Conservation (phyloP, 2,329 filamentous ascomycete species). For the Venturia nashicola region DNA sequence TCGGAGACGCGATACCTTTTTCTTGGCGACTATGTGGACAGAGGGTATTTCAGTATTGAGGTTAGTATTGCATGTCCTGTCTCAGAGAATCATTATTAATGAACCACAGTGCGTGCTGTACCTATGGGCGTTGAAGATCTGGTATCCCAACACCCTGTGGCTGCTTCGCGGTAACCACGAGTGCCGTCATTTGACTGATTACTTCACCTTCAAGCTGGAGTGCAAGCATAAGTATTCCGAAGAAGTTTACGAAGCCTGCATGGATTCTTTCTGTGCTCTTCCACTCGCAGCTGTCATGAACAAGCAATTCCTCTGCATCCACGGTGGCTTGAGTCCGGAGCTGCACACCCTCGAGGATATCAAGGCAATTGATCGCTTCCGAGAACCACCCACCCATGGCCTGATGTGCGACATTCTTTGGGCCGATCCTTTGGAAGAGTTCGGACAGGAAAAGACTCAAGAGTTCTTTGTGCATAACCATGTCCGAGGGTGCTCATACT, state of each 20-base stretch:
- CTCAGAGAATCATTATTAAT: slow-evolving; percentile 14
- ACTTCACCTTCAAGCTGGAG: slow-evolving; percentile 99
- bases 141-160: slow-evolving; percentile 97
- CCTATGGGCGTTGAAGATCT: slow-evolving; percentile 96
- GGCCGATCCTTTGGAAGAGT: slow-evolving; percentile 96
- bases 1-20: slow-evolving; percentile 95
- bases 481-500: slow-evolving; percentile 96
- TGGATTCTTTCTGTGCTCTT: slow-evolving; percentile 92
- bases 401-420: slow-evolving; percentile 99
- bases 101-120: slow-evolving; percentile 70
- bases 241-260: slow-evolving; percentile 89
- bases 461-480: slow-evolving; percentile 98
- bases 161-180: slow-evolving; percentile 96
- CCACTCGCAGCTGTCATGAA: slow-evolving; percentile 97
- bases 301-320: slow-evolving; percentile 98
- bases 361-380: slow-evolving; percentile 89
- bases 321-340: slow-evolving; percentile 91
- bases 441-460: slow-evolving; percentile 95
- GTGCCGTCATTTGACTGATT: slow-evolving; percentile 96
- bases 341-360: slow-evolving; percentile 91
- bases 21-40: slow-evolving; percentile 93
- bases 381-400: slow-evolving; percentile 91
- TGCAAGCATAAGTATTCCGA: slow-evolving; percentile 99
- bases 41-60: slow-evolving; percentile 98
- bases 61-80: slow-evolving; percentile 24